A percentile compares a stretch with the other conserved stretches of the same genome.
Evolutionary conservation across 768 basidiomycete genomes (phyloP).

Genomic region (Pholiota molesta): DNA sequence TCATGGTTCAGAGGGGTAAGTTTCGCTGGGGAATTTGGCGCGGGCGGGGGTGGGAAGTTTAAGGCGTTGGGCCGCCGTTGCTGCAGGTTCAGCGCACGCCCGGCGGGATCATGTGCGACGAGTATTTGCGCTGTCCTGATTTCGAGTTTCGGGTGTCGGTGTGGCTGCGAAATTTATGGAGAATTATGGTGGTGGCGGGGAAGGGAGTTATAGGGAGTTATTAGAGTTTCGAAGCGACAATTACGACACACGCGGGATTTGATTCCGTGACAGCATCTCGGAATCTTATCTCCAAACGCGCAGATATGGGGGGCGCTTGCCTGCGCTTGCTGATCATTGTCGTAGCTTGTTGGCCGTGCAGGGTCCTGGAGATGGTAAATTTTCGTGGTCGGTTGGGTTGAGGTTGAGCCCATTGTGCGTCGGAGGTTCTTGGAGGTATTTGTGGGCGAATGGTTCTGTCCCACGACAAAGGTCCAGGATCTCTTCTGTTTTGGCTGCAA

Average conservation of each 20-base stretch:
- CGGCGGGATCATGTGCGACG: no score
- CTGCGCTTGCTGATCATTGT: not conserved
- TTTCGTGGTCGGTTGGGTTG: not conserved
- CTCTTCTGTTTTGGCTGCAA: not conserved
- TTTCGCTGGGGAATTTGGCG: not conserved
- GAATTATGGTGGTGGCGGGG: not conserved
- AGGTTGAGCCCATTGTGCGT: no score
- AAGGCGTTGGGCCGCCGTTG: no score
- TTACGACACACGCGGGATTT: not conserved
- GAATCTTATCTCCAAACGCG: not conserved
- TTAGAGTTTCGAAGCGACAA: not conserved
- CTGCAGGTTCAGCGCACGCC: no score
- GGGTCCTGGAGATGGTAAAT: not conserved
- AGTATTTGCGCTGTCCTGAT: no score
- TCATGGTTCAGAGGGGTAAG: not conserved
- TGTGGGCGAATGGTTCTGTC: no score
- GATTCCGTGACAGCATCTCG: not conserved
- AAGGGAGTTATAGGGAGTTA: not conserved
- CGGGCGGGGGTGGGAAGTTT: no score
- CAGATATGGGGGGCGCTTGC: not conserved
- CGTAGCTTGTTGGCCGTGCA: not conserved
- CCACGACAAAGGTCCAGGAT: not conserved
- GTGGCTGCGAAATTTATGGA: not conserved
- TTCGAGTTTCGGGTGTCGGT: no score
- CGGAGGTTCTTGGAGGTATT: no score